These are phyloP conservation scores for Raffaelea deltoideospora DNA, from an alignment of 2,329 filamentous ascomycete species.

Conservation along the genomic window DNA sequence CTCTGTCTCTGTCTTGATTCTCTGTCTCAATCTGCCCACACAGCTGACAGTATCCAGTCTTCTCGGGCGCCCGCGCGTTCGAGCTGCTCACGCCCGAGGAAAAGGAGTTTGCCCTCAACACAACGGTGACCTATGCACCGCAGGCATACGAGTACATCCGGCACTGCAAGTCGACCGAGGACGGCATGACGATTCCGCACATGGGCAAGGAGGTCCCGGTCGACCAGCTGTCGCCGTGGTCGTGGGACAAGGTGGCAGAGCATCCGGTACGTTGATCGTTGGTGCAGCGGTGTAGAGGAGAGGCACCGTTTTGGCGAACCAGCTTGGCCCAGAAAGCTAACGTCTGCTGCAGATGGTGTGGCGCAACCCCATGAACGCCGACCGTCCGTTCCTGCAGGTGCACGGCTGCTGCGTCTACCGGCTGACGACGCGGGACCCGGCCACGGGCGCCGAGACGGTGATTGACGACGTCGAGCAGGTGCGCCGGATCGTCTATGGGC, in stretches of 20 bases:
- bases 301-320: too few species aligned
- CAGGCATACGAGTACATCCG: slow-evolving; percentile 9
- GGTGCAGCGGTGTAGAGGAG: too few species aligned
- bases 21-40: too few species aligned
- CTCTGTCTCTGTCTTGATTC: neutral
- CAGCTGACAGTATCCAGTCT: slow-evolving; percentile 3
- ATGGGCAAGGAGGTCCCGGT: slow-evolving; percentile 4
- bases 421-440: slow-evolving; percentile 5
- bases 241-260: slow-evolving; percentile 9
- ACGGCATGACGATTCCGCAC: slow-evolving; percentile 7
- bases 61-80: slow-evolving; percentile 7
- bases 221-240: slow-evolving; percentile 3
- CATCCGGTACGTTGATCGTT: slow-evolving; percentile 16
- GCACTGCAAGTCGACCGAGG: slow-evolving; percentile 28
- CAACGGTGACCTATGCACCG: slow-evolving; percentile 7
- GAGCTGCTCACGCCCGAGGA: slow-evolving; percentile 7
- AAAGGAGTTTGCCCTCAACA: slow-evolving; percentile 7
- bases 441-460: slow-evolving; percentile 1
- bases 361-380: slow-evolving; percentile 48
- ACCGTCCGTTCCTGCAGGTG: slow-evolving; percentile 6
- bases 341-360: slow-evolving; percentile 52
- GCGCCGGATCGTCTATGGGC: slow-evolving; percentile 2
- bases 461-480: slow-evolving; percentile 10
- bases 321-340: neutral
- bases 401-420: slow-evolving; percentile 8